Percentiles rank a stretch among this genome's conserved stretches.
Conservation (phyloP, 208 protist genomes). For the Naegleria fowleri region DNA sequence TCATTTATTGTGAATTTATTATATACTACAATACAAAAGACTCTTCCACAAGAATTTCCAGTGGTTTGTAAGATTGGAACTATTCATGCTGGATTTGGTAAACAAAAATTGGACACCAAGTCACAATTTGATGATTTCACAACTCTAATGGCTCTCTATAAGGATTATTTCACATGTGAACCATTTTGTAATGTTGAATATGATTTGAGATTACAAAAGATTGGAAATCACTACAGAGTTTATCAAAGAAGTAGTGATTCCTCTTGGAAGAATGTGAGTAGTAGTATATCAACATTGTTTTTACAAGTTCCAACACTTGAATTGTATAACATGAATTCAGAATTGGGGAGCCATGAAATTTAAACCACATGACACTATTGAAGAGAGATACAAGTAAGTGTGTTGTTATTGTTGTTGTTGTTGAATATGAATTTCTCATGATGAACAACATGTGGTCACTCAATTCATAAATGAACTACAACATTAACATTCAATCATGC, state of each 20-base stretch:
- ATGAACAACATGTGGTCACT: too few species aligned
- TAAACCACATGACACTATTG: slow-evolving; percentile 14
- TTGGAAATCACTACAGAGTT: slow-evolving; percentile 29
- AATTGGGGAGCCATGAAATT: slow-evolving; percentile 28
- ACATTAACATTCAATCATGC: background rate
- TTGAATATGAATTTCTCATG: too few species aligned
- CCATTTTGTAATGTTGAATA: slow-evolving; percentile 31
- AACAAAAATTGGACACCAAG: background rate
- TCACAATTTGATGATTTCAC: background rate
- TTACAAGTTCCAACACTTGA: too few species aligned
- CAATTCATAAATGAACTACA: too few species aligned
- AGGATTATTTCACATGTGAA: slow-evolving; percentile 35
- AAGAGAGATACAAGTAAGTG: slow-evolving; percentile 21
- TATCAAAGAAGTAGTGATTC: slow-evolving; percentile 18
- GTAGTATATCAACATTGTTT: too few species aligned
- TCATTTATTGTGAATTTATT: slow-evolving; percentile 29
- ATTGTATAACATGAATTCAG: too few species aligned
- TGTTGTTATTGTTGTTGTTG: too few species aligned
- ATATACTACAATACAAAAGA: background rate
- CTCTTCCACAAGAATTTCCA: background rate
- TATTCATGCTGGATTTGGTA: slow-evolving; percentile 2
- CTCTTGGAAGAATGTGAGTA: slow-evolving; percentile 32
- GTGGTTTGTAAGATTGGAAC: background rate
- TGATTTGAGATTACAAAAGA: slow-evolving; percentile 38
- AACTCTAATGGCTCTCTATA: background rate